phyloP scores from a whole-genome alignment of 441 rosid species.

The Gossypium trilobum region DNA sequence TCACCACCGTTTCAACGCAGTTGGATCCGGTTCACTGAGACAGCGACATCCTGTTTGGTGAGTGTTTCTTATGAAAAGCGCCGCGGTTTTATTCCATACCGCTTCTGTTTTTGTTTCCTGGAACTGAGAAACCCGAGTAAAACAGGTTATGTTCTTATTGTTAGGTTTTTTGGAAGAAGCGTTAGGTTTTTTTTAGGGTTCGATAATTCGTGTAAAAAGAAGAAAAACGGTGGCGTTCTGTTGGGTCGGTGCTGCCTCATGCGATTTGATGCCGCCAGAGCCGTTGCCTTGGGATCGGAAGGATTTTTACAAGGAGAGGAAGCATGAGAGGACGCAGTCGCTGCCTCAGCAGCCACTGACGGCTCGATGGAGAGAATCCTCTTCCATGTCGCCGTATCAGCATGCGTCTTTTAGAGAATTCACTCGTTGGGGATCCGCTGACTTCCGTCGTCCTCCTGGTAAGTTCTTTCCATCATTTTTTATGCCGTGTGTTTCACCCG shows the following conservation, averaged over 20 bases:
- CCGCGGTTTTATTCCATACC: not conserved
- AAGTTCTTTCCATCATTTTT: constrained; percentile 7
- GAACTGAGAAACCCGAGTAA: constrained; percentile 2
- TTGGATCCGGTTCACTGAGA: constrained; percentile 8
- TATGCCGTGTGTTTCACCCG: not conserved
- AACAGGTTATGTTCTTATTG: not conserved
- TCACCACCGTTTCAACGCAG: not conserved
- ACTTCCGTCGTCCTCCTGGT: constrained; percentile 82
- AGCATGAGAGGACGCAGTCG: constrained; percentile 68
- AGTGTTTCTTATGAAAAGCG: not conserved
- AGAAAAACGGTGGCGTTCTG: constrained; percentile 22
- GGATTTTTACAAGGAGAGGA: constrained; percentile 80
- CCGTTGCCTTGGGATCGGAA: constrained; percentile 90
- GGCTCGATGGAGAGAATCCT: constrained; percentile 72
- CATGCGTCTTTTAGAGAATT: constrained; percentile 45
- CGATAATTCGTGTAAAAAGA: constrained; percentile 13
- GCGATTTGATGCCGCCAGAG: constrained; percentile 91
- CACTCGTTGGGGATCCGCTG: constrained; percentile 61
- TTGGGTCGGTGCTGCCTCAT: constrained; percentile 27
- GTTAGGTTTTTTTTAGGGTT: constrained; percentile 8
- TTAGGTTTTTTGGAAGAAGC: not conserved
- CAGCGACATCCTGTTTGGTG: not conserved
- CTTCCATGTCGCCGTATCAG: constrained; percentile 33
- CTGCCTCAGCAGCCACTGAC: constrained; percentile 32
- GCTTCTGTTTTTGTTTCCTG: not conserved